Conservation (phyloP, 2,329 filamentous ascomycete genomes). For the Tolypocladium tundrense region DNA sequence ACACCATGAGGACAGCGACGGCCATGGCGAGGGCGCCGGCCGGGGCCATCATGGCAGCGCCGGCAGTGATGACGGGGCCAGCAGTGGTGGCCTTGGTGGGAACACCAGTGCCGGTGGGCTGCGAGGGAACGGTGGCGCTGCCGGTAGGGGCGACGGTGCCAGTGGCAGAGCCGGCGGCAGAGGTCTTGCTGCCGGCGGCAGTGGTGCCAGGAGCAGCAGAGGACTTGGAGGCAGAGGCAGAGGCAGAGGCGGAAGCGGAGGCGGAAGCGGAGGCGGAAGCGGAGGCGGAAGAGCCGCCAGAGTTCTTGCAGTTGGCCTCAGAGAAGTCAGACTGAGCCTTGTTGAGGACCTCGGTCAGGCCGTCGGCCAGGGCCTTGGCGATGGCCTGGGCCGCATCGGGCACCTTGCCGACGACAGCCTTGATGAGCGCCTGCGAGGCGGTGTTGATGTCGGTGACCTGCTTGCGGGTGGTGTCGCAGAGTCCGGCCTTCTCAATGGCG, state of each 20-base stretch:
- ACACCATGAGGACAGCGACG: constrained; percentile 4
- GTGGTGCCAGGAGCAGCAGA: background rate
- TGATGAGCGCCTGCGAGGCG: constrained; percentile 16
- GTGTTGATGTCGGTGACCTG: constrained; percentile 13
- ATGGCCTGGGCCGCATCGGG: constrained; percentile 16
- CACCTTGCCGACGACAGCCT: constrained; percentile 18
- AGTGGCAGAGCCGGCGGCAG: background rate
- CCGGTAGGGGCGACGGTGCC: background rate
- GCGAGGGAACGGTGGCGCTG: background rate
- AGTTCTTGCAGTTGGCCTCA: constrained; percentile 18
- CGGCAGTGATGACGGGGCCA: constrained; percentile 5
- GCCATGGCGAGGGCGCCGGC: constrained; percentile 8
- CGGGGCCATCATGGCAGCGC: constrained; percentile 7
- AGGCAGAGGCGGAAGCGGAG: background rate
- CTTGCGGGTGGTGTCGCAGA: constrained; percentile 15
- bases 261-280: background rate
- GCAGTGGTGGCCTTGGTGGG: background rate
- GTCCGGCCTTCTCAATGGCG: constrained; percentile 15
- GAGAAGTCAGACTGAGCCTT: constrained; percentile 15
- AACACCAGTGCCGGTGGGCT: constrained; percentile 2
- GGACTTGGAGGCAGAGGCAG: background rate
- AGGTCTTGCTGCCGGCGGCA: background rate
- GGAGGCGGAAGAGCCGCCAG: background rate
- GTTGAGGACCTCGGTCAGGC: constrained; percentile 13
- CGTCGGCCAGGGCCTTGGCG: constrained; percentile 13